Evolutionary conservation across 192 early-diverging fungal genomes (phyloP), one percentile per base, ranked within the genome.

Genomic region (Coemansia sp.): DNA sequence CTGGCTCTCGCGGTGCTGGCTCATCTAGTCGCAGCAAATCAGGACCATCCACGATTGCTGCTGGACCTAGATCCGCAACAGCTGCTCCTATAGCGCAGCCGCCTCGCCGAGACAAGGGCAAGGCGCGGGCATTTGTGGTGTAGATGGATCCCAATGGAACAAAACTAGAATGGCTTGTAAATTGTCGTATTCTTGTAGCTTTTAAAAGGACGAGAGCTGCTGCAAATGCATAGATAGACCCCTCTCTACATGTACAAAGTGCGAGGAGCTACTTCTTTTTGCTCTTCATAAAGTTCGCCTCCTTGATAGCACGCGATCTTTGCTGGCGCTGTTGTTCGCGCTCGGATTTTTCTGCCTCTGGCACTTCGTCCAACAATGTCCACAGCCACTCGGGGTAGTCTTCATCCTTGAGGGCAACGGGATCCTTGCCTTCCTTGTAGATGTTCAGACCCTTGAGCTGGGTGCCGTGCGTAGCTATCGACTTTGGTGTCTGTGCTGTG

Each of bases 311-410:
- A 33, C 87, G 81, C 55, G 86, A 82, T 65, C 85, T 85, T 39
- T 83, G 74, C 50, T 85, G 73, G 60, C 88, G 82, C 73, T 88
- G 89, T 43, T 73, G 78, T 66, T 86, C 83, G 51, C 84, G 83
- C 67, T 86, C 84, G 3, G 61, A 36, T 31, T 36, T 37, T n/a
- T 51, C 9, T 28, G 66, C 79, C 11, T 65, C 62, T 0, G 79
- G 70, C 5, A 62, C 63, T 57, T 66, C 37, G 56, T 94, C 88
- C 33, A 91, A 75, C 39, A 95, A 74, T 9, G 88, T 86, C 94
- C 94, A 98, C n/a, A 98, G 86, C 96, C 96, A 96, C 0, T 85
- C 87, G 5, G 94, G 96, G 62, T 98, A 98, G 65, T 89, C 90
- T 0, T 86, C 80, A 66, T 98, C 96, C 14, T 87, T 86, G 33